A percentile compares a stretch with the other conserved stretches of the same genome.
Conservation (phyloP, 768 basidiomycete species). For the Neoboletus subvelutipes region DNA sequence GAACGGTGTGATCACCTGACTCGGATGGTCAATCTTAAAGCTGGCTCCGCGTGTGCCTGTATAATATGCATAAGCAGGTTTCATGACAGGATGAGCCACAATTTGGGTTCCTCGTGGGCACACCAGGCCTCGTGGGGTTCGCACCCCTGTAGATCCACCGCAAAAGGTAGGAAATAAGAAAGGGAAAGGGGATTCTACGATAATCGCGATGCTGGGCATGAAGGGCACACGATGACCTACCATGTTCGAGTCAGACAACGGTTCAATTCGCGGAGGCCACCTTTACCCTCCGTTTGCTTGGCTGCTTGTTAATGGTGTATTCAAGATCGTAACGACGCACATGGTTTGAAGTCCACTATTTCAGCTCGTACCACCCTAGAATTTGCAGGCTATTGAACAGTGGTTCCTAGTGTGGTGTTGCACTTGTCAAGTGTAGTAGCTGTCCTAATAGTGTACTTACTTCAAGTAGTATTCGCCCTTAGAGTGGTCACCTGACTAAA, state of each 20-base stretch:
- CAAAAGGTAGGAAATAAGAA: not conserved
- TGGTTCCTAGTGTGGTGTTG: not conserved
- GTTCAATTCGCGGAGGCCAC: not conserved
- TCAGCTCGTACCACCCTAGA: too few species aligned
- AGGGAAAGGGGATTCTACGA: not conserved
- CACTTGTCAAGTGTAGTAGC: not conserved
- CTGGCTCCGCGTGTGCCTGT: constrained; percentile 5
- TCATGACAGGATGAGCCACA: not conserved
- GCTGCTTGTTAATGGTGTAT: not conserved
- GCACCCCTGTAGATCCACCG: not conserved
- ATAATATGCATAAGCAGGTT: not conserved
- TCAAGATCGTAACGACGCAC: not conserved
- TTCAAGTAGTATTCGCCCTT: too few species aligned
- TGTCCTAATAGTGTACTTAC: too few species aligned
- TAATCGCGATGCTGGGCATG: not conserved
- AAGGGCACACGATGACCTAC: not conserved
- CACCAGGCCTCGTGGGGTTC: not conserved
- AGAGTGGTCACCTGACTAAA: constrained; percentile 19
- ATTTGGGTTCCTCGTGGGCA: not conserved
- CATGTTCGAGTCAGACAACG: not conserved
- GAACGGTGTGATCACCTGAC: constrained; percentile 6
- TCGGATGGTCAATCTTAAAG: not conserved
- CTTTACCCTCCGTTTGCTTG: not conserved
- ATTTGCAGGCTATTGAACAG: not conserved
- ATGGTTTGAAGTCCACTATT: not conserved